Base-by-base conservation (phyloP, 2,329 filamentous ascomycete species). In the Venturia effusa region DNA sequence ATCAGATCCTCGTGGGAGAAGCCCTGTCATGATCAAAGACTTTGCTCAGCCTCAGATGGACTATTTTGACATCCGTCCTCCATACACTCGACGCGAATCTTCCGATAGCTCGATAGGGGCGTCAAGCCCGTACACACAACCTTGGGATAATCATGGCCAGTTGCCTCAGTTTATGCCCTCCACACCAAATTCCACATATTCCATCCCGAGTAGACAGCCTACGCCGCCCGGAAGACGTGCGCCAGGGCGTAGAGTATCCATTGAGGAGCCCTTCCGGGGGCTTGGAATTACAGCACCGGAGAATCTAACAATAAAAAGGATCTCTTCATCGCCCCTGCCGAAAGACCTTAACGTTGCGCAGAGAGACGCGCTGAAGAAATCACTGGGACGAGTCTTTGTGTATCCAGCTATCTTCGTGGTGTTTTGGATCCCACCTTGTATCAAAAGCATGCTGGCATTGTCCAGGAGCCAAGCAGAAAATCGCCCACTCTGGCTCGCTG, bases 381-480 rank as follows among this genome's bases (percentile, higher is more conserved):
- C 92, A 69, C 79, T 92, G 1, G 83, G 87, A 39, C 81, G 88
- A 37, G 79, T 92, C 22, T 90, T 92, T 74, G 84, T 91, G 59
- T 93, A 93, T 71, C 89, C 89, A 0, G 71, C 87, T 22, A 81
- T 88, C 4, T 92, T 93, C 73, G 79, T 89, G 24, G 73, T 84
- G 4, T 83, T 90, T 67, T 93, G 89, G 89, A 75, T 88, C 3
- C 75, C 89, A 8, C 89, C 89, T 0, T 89, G 92, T 68, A 75
- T 86, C 1, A 79, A 79, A 1, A 87, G 92, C 71, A 78, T 85
- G 61, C 74, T 86, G 61, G 80, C 79, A 62, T 88, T 86, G 73
- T 79, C 66, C 77, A 85, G 60, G 70, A 75, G 61, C 83, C 77
- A 63, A 81, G 78, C 7, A 67, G 71, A 19, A 72, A 82, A 59